Evolutionary conservation across 192 early-diverging fungal genomes (phyloP), one percentile per base, ranked within the genome.

Genomic region (Piromyces sp.): DNA sequence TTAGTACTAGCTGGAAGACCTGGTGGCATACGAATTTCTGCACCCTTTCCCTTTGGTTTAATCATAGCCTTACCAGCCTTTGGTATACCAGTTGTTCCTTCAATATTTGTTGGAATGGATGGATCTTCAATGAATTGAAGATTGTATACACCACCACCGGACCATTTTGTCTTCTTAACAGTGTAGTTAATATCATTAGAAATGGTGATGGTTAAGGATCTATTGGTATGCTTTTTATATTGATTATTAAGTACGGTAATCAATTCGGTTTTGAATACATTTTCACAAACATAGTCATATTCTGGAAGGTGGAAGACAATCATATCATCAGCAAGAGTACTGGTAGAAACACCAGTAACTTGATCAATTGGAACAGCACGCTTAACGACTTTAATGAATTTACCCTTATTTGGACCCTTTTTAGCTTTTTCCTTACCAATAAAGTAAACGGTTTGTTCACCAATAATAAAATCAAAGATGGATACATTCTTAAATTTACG

Each of bases 251-350:
- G 31, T 15, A 81, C 80, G 5, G 89, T 90, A 36, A 91, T 83
- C 42, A 91, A 81, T 83, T 91, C 90, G 4, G 90, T 91, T 81
- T 91, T 91, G 82, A 91, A 89, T 14, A 88, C 83, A 79, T 87
- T 86, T 80, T 91, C 88, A 79, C 89, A 78, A 30, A 91, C 89
- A 83, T 86, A 87, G 81, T 91, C 89, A 83, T 86, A 91, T 30
- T 91, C 88, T 28, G 86, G 84, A 6, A 89, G 84, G 81, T 91
- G 89, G 28, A 91, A 68, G 0, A 91, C 87, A 82, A 91, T 85
- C 83, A 89, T 86, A 80, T 91, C 89, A 83, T 91, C 90, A 13
- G 82, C 30, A 79, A 86, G 87, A 12, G 88, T 83, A 79, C 87
- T 87, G n/a, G 81, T 58, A 13, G 89, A 89, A 68, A 91, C 87